These are phyloP conservation scores for Nicotiana knightiana DNA, from an alignment of 257 asterid species.

Conservation along the genomic window DNA sequence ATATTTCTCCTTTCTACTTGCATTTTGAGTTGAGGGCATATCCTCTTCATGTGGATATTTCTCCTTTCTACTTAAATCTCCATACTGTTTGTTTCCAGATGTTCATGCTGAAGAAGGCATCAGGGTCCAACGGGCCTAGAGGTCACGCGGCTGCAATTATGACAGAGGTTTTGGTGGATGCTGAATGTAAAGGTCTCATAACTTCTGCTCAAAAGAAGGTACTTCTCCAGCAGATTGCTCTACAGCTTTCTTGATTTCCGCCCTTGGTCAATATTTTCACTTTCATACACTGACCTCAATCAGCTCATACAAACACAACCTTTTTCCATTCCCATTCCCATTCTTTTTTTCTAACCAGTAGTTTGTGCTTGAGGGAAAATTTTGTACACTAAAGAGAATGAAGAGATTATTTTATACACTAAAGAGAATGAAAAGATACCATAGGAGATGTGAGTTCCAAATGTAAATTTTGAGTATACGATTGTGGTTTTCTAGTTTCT, in stretches of 20 bases:
- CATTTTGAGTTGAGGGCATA: not conserved
- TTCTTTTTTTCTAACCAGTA: not conserved
- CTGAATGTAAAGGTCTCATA: conserved; percentile 64
- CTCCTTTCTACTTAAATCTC: not conserved
- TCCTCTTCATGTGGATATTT: not conserved
- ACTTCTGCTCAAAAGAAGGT: conserved; percentile 71
- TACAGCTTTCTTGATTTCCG: conserved; percentile 56
- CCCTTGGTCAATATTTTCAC: not conserved
- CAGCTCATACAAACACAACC: not conserved
- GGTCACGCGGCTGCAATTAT: conserved; percentile 88
- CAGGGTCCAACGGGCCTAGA: conserved; percentile 55
- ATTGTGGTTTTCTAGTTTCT: not conserved
- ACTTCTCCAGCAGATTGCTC: conserved; percentile 71
- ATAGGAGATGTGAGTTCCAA: conserved; percentile 2
- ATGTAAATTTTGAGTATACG: not conserved
- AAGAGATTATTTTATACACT: not conserved
- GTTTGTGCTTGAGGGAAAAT: not conserved
- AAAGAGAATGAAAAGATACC: not conserved
- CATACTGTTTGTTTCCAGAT: conserved; percentile 24
- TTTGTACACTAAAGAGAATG: not conserved
- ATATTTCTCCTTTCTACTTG: not conserved
- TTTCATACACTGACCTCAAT: not conserved
- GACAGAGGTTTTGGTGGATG: conserved; percentile 75
- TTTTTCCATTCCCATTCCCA: not conserved
- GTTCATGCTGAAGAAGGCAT: conserved; percentile 72